These are phyloP conservation scores for Trypanosoma melophagium DNA, from an alignment of 208 protist species.

Conservation along the genomic window DNA sequence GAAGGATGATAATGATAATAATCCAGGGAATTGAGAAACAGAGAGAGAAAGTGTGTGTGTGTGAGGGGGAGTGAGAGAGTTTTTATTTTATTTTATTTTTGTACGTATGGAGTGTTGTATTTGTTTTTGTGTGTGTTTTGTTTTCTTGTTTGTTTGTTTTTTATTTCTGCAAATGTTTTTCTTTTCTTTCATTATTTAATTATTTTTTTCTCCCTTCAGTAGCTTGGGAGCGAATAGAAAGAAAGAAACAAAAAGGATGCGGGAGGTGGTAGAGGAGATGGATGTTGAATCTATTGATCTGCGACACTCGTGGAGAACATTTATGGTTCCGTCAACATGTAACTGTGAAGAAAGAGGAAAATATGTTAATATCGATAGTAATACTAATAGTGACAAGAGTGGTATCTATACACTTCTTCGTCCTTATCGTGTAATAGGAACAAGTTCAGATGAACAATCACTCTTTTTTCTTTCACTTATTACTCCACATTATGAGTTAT, in stretches of 20 bases:
- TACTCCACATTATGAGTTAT: conserved; percentile 48
- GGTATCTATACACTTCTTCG: conserved; percentile 24
- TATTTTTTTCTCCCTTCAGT: no score
- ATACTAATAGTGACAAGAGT: neutral
- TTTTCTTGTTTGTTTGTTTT: neutral
- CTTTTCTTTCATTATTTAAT: no score
- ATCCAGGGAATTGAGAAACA: no score
- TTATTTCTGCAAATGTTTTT: neutral
- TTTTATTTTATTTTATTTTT: no score
- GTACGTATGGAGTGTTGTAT: no score
- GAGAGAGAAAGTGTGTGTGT: no score
- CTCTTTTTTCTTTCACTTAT: conserved; percentile 73
- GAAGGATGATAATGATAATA: neutral
- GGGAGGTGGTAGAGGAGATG: neutral
- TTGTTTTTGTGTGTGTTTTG: neutral
- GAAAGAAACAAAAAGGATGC: no score
- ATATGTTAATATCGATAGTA: neutral
- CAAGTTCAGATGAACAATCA: conserved; percentile 23
- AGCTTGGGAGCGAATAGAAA: no score
- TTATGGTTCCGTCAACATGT: conserved; percentile 4
- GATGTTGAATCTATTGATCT: conserved; percentile 18
- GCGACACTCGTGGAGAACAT: conserved; percentile 23
- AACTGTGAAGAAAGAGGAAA: neutral
- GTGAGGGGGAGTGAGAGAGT: no score
- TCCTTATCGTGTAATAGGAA: conserved; percentile 20